phyloP scores from a whole-genome alignment of 805 yeast genomes.

The Pichia occidentalis region DNA sequence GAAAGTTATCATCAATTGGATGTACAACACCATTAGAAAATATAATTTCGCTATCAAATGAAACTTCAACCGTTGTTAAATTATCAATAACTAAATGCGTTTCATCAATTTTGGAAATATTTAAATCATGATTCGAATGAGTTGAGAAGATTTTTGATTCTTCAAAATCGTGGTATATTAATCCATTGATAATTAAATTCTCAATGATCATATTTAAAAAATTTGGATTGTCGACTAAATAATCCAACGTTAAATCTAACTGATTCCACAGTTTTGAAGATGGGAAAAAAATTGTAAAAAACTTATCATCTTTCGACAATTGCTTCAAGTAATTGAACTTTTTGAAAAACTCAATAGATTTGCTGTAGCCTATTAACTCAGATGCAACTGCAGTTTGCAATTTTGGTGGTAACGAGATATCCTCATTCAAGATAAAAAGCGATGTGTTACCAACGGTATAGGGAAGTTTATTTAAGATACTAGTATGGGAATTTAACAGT shows the following conservation, averaged over 20 bases:
- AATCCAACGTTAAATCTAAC: slow-evolving; percentile 53
- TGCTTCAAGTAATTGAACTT: slow-evolving; percentile 46
- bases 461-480: slow-evolving; percentile 34
- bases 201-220: slow-evolving; percentile 48
- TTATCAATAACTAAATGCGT: slow-evolving; percentile 13
- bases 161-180: slow-evolving; percentile 59
- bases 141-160: slow-evolving; percentile 21
- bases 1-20: slow-evolving; percentile 39
- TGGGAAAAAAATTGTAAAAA: slow-evolving; percentile 76
- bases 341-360: slow-evolving; percentile 52
- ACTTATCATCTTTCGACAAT: slow-evolving; percentile 39
- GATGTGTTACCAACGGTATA: slow-evolving; percentile 52
- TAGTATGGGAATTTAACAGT: slow-evolving; percentile 50
- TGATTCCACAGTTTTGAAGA: slow-evolving; percentile 67
- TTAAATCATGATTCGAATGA: slow-evolving; percentile 2
- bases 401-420: slow-evolving; percentile 55
- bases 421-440: slow-evolving; percentile 60
- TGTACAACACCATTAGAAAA: slow-evolving; percentile 85
- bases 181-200: slow-evolving; percentile 53
- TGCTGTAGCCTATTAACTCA: slow-evolving; percentile 56
- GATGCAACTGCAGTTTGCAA: slow-evolving; percentile 56
- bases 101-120: slow-evolving; percentile 3
- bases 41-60: slow-evolving; percentile 54
- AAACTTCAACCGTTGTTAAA: slow-evolving; percentile 28
- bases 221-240: slow-evolving; percentile 46